Evolutionary conservation across 202 grass and related monocot species (phyloP), one percentile per base, ranked within the genome.

Genomic region (Brachypodium distachyon): DNA sequence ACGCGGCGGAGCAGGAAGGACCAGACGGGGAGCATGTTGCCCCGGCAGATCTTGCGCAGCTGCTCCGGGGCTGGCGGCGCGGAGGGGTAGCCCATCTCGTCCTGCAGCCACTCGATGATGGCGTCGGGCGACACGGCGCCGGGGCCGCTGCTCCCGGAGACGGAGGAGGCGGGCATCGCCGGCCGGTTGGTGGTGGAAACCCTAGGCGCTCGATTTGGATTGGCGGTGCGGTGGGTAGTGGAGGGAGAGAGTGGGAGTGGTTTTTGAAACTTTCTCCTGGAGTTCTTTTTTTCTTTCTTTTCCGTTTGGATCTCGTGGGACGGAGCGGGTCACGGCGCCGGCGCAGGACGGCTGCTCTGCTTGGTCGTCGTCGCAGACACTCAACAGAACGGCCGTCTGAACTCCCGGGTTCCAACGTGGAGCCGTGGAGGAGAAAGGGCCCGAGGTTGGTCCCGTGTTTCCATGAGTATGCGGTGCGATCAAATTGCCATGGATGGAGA

Each of bases 11-110:
- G 80, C 33, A 98, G 95, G 89, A 98, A 98, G 64, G 80, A 82
- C 95, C 95, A 95, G 47, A 95, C 77, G 26, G 91, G 95, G 77
- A 95, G 87, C 96, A 99, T 99, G 81, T 99, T 99, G 57, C 96
- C 96, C 43, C 96, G 89, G 86, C 96, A 99, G 96, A 99, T 99
- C 91, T 99, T 99, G 85, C 89, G 96, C 3, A 99, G 87, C 80
- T 95, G 96, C 14, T 98, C 96, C 18, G 87, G 73, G 2, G 96
- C 82, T 6, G 91, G 91, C 28, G 83, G 84, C 7, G 96, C 69
- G 65, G 87, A 90, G 16, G 96, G 92, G 85, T 87, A 95, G 8
- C 96, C 96, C 96, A 99, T 99, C 88, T 99, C 96, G 77, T 93
- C 88, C 76, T 95, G 96, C 31, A 98, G 77, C 95, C 95, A 98